phyloP scores from a whole-genome alignment of 1,284 basidiomycete species.

The Coriolopsis trogii region DNA sequence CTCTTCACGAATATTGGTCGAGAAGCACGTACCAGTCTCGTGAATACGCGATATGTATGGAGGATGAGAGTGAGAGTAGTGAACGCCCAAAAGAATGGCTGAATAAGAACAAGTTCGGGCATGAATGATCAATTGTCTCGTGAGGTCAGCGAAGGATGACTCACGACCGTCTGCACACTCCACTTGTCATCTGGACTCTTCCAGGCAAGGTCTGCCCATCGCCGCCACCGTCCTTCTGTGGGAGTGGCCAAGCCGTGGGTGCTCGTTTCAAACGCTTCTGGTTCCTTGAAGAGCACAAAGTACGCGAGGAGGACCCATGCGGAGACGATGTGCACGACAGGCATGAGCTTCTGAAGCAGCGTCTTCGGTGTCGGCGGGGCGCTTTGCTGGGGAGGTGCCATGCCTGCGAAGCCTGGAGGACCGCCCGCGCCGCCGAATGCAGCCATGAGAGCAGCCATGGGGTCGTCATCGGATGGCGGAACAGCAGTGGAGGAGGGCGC shows the following conservation, averaged over 20 bases:
- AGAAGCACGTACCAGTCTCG: conserved; percentile 56
- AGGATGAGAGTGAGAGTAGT: conserved; percentile 67
- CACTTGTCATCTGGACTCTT: conserved; percentile 36
- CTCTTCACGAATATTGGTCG: no score
- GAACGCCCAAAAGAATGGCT: conserved; percentile 84
- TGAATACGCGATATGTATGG: conserved; percentile 71
- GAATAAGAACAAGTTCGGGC: neutral
- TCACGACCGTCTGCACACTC: conserved; percentile 59
- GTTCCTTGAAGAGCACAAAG: conserved; percentile 70
- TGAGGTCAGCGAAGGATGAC: conserved; percentile 34
- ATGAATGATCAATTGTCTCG: neutral
- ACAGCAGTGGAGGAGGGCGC: conserved; percentile 1
- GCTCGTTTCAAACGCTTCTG: conserved; percentile 41
- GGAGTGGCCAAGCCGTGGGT: conserved; percentile 25
- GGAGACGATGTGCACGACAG: conserved; percentile 62
- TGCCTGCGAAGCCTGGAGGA: conserved; percentile 16
- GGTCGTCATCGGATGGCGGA: conserved; percentile 27
- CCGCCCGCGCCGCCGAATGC: conserved; percentile 26
- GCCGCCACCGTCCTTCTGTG: conserved; percentile 44
- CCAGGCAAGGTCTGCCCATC: conserved; percentile 59
- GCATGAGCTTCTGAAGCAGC: conserved; percentile 60
- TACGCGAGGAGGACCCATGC: conserved; percentile 67
- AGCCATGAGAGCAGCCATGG: conserved; percentile 37
- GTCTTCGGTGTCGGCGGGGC: conserved; percentile 41
- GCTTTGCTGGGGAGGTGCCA: conserved; percentile 10